These are phyloP conservation scores for Citrullus amarus DNA, from an alignment of 306 rosid species.

Conservation along the genomic window DNA sequence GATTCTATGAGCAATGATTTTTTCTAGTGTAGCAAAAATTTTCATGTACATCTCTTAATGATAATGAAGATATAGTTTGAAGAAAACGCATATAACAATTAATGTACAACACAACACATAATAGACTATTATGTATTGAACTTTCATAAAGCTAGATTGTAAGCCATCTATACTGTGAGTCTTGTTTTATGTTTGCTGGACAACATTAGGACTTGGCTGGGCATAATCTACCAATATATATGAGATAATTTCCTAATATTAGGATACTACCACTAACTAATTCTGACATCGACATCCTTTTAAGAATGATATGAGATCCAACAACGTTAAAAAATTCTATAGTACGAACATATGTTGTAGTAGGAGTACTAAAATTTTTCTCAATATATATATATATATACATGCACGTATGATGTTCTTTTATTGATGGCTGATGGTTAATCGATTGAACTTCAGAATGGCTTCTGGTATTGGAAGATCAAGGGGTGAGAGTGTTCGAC, in stretches of 20 bases:
- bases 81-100: background rate
- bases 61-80: background rate
- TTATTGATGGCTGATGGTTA: background rate
- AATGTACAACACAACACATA: background rate
- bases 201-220: background rate
- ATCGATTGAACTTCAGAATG: constrained; percentile 36
- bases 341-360: no score
- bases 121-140: no score
- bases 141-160: background rate
- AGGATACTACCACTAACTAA: no score
- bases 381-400: background rate
- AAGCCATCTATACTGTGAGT: background rate
- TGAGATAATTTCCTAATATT: no score
- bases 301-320: no score
- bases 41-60: background rate
- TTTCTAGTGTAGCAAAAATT: background rate
- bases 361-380: no score
- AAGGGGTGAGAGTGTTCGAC: constrained; percentile 40
- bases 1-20: background rate
- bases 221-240: background rate
- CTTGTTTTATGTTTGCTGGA: background rate
- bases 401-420: background rate
- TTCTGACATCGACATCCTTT: no score
- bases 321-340: no score
- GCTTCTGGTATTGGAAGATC: constrained; percentile 55